These are phyloP conservation scores for Didymella pomorum DNA, from an alignment of 2,329 filamentous ascomycete species.

Conservation along the genomic window DNA sequence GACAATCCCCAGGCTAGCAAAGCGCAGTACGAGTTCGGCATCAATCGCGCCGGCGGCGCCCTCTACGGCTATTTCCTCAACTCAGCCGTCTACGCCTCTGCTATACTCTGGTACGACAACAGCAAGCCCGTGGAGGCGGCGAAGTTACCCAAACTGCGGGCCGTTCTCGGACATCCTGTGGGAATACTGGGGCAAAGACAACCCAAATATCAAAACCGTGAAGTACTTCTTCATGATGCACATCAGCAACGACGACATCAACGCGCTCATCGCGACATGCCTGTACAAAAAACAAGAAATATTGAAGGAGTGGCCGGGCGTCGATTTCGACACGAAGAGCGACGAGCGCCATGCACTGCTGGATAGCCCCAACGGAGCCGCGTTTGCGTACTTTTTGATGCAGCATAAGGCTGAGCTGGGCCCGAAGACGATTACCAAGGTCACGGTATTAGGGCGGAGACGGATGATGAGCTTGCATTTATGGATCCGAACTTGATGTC, in stretches of 20 bases:
- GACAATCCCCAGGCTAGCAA: conserved; percentile 22
- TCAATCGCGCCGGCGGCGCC: conserved; percentile 24
- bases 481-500: conserved; percentile 26
- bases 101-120: conserved; percentile 17
- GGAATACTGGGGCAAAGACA: conserved; percentile 29
- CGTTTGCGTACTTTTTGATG: conserved; percentile 35
- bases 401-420: conserved; percentile 32
- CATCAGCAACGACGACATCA: conserved; percentile 30
- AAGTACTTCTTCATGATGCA: conserved; percentile 30
- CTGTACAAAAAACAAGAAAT: conserved; percentile 9
- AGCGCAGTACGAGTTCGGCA: conserved; percentile 28
- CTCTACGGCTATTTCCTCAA: conserved; percentile 27
- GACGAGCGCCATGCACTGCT: conserved; percentile 30
- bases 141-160: conserved; percentile 26
- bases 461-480: conserved; percentile 23
- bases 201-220: conserved; percentile 24
- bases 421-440: conserved; percentile 24
- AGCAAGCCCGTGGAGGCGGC: background rate
- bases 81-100: conserved; percentile 17
- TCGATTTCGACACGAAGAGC: conserved; percentile 19
- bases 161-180: conserved; percentile 32
- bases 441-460: conserved; percentile 23
- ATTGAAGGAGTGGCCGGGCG: conserved; percentile 30
- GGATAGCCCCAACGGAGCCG: conserved; percentile 29
- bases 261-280: conserved; percentile 26